A percentile compares a stretch with the other conserved stretches of the same genome.
Conservation (phyloP, 2,329 filamentous ascomycete species). For the Didymella sp. region DNA sequence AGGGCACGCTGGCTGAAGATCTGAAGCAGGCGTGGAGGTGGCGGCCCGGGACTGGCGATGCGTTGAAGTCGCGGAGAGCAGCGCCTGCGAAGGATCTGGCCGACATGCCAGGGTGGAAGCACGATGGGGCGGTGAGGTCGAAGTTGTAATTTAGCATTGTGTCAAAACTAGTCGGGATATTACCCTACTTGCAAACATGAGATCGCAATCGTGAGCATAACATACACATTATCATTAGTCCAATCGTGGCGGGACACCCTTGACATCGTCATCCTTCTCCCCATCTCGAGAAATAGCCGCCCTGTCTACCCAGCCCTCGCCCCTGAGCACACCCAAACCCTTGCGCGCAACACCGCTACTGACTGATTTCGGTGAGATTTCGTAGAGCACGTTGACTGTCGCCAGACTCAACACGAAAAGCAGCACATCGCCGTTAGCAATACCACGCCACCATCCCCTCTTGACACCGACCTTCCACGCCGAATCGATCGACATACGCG, state of each 20-base stretch:
- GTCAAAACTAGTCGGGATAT: not conserved
- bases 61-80: slow-evolving; percentile 52
- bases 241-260: slow-evolving; percentile 7
- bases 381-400: slow-evolving; percentile 78
- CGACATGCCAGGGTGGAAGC: slow-evolving; percentile 56
- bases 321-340: slow-evolving; percentile 74
- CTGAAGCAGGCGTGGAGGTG: slow-evolving; percentile 55
- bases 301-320: slow-evolving; percentile 77
- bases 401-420: slow-evolving; percentile 82
- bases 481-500: slow-evolving; percentile 79
- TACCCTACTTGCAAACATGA: not conserved
- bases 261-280: slow-evolving; percentile 15
- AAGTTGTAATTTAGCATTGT: not conserved
- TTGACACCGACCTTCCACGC: slow-evolving; percentile 95
- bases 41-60: slow-evolving; percentile 55
- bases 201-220: not conserved
- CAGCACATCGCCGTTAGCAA: slow-evolving; percentile 82
- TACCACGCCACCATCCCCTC: slow-evolving; percentile 82
- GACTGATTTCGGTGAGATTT: slow-evolving; percentile 72
- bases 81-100: slow-evolving; percentile 55
- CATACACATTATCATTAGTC: slow-evolving; percentile 9
- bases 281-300: slow-evolving; percentile 28
- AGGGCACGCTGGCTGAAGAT: slow-evolving; percentile 50
- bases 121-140: slow-evolving; percentile 15
- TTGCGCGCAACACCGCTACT: slow-evolving; percentile 73